Base-by-base conservation (phyloP, 2,329 filamentous ascomycete genomes). In the Colletotrichum theobromicola region DNA sequence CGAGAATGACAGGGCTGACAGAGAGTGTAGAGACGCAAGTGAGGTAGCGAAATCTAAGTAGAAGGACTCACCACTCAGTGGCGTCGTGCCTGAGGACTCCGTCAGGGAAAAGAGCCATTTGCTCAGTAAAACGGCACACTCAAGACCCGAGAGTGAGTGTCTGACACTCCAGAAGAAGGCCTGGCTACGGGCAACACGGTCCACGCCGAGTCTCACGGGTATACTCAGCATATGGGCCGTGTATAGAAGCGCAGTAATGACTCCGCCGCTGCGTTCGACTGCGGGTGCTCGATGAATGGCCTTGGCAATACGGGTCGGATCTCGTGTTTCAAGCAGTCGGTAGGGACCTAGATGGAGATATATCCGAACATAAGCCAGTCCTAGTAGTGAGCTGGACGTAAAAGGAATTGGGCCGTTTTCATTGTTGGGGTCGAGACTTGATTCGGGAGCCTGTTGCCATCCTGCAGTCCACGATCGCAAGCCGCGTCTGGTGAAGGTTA, bases 131-230 rank as follows among this genome's bases (percentile, higher is more conserved):
- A 91, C 85, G 0, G 88, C 88, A 24, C 88, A 90, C 76, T 91
- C 89, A 0, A 91, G 82, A 1, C 87, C 87, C 5, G 87, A 89
- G 0, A 91, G 82, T 0, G 88, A 88, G 67, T 91, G 89, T n/a
- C 90, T 84, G 4, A 90, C 88, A 6, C 88, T 89, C 89, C 89
- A 91, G 62, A 90, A 88, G 58, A 90, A 88, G 0, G 88, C 88
- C 65, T 90, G 88, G 18, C 88, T 91, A 18, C 87, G 82, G 0
- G 88, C 88, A 1, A 91, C 89, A 16, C 87, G 85, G 66, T 89
- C 88, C 18, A 91, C 86, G 0, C 89, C 89, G 0, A 91, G 78
- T 26, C 89, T 82, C 7, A 91, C 89, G 0, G 89, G 89, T 0
- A 90, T 90, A 62, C 88, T 90, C 0, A 91, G 81, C 9, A 88